Conservation (phyloP, 805 yeast species). For the Pichia nakasei region DNA sequence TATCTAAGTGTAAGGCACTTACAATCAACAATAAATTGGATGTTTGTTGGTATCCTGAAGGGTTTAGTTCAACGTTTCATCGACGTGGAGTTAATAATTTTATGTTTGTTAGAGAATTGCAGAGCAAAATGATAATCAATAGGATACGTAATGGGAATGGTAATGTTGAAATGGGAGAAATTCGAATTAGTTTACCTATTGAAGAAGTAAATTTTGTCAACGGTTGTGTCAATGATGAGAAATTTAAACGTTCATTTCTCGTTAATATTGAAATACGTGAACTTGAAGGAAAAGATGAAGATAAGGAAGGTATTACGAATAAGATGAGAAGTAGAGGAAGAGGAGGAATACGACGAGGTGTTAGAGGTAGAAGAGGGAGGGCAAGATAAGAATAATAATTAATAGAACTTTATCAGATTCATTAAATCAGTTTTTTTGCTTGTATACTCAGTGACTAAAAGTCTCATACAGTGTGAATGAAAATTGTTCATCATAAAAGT, state of each 20-base stretch:
- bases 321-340: not conserved
- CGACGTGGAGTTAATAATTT: conserved; percentile 39
- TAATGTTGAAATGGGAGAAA: conserved; percentile 31
- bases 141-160: conserved; percentile 22
- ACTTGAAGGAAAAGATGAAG: conserved; percentile 26
- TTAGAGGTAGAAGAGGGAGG: not conserved
- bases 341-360: not conserved
- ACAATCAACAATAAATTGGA: conserved; percentile 15
- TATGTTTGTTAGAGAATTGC: conserved; percentile 43
- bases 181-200: conserved; percentile 34
- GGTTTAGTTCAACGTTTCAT: conserved; percentile 42
- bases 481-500: conserved; percentile 20
- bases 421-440: conserved; percentile 45
- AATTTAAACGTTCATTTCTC: conserved; percentile 30
- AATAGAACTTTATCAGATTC: conserved; percentile 31
- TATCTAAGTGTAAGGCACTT: conserved; percentile 10
- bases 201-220: conserved; percentile 13
- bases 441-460: conserved; percentile 26
- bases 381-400: not conserved
- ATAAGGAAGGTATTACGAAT: not conserved
- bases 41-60: conserved; percentile 35
- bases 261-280: conserved; percentile 36
- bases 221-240: conserved; percentile 4
- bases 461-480: conserved; percentile 54
- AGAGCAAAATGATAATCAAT: conserved; percentile 35